These are phyloP conservation scores for Cubamyces lactineus DNA, from an alignment of 768 basidiomycete species.

Conservation along the genomic window DNA sequence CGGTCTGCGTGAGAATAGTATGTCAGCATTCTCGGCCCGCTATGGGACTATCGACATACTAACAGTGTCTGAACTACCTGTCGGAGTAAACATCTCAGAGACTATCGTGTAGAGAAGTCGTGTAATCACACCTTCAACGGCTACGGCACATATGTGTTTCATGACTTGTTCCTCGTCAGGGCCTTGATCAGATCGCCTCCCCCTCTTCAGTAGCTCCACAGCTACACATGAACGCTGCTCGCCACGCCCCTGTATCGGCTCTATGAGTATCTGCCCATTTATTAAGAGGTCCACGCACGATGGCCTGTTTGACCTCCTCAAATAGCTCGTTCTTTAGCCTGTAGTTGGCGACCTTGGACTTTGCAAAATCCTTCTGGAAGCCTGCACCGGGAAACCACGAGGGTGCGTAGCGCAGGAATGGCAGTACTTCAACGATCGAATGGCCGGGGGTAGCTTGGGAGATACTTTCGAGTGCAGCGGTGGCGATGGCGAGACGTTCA, in stretches of 20 bases:
- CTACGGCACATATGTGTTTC: slow-evolving; percentile 3
- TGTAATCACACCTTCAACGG: slow-evolving; percentile 17
- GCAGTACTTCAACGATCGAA: slow-evolving; percentile 1
- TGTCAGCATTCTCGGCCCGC: background rate
- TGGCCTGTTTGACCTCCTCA: background rate
- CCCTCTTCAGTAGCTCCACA: background rate
- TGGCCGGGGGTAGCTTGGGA: background rate
- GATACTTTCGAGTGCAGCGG: background rate
- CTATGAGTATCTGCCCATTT: too few relatives aligned
- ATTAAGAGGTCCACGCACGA: too few relatives aligned
- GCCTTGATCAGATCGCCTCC: slow-evolving; percentile 16
- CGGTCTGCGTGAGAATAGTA: slow-evolving; percentile 20
- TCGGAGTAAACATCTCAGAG: background rate
- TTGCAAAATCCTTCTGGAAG: background rate
- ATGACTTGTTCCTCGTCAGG: slow-evolving; percentile 14
- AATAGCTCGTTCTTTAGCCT: background rate
- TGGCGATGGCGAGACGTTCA: background rate
- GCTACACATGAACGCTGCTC: background rate
- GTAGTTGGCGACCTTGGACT: background rate
- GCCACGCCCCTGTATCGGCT: background rate
- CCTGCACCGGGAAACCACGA: slow-evolving; percentile 14
- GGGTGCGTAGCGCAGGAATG: slow-evolving; percentile 4
- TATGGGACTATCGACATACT: background rate
- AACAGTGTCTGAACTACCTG: slow-evolving; percentile 24
- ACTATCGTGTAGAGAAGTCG: background rate